Base-by-base conservation (phyloP, 768 basidiomycete species). In the Amanita phalloides region DNA sequence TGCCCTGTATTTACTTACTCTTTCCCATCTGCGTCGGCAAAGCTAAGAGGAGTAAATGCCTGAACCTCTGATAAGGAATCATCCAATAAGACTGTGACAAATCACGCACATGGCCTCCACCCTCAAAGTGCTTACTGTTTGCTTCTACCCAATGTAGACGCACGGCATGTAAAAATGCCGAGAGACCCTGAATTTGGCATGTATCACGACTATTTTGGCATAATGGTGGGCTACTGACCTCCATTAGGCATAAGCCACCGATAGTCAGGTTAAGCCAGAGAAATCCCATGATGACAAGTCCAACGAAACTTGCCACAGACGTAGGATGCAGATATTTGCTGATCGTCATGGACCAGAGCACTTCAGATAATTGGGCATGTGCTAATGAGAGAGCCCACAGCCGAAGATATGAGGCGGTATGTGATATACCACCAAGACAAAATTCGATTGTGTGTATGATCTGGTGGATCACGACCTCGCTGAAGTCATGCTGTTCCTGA, bases 371-470 rank as follows among this genome's bases (percentile, higher is more conserved):
- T 68, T 98, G 96, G 17, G 96, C 92, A 69, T 99, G 96, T 9
- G 96, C 96, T 48, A 99, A 78, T 23, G 96, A 99, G 6, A 99
- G 78, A 17, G 96, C 96, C 95, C 95, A 98, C 36, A 99, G 75
- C 64, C 95, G 87, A 45, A 92, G 79, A 67, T 90, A 90, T 13
- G 88, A 91, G 10, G 90, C 90, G 1, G 95, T 98, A 67, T 97
- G 95, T 56, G 95, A 98, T 61, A 97, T 97, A 67, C 95, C 97
- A 6, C 95, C 96, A 32, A 99, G 81, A 64, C 96, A 99, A 70
- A 98, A 99, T 71, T 99, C 96, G 68, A 99, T 97, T 23, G 93
- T 95, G 68, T 98, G 96, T 62, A 99, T 99, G 55, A 96, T 75
- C 67, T 99, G 96, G 68, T 99, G 95, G 54, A 98, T 89, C 21